Percentiles rank a stretch among this genome's conserved stretches.
These are phyloP conservation scores for Kazachstania sp. DNA, from an alignment of 1,139 yeast species.

Conservation along the genomic window DNA sequence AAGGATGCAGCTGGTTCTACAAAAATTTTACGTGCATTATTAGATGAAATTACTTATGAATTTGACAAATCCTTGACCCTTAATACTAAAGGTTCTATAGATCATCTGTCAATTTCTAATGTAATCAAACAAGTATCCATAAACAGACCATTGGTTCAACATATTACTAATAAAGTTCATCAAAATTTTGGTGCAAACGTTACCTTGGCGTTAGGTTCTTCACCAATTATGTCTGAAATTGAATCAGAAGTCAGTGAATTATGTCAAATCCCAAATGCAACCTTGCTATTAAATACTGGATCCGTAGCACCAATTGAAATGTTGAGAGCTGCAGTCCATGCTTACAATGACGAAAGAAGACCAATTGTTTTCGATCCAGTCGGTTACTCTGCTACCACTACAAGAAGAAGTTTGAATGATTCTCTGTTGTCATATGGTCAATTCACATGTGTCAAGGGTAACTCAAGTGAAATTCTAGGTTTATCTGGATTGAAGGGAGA, in stretches of 20 bases:
- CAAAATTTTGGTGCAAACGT: constrained; percentile 85
- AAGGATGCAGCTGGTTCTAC: constrained; percentile 52
- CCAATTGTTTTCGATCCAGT: constrained; percentile 86
- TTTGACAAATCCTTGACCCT: constrained; percentile 8
- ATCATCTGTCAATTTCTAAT: constrained; percentile 1
- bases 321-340: constrained; percentile 45
- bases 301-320: constrained; percentile 46
- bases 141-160: constrained; percentile 62
- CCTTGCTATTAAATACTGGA: constrained; percentile 69
- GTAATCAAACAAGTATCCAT: constrained; percentile 16
- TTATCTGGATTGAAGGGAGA: constrained; percentile 34
- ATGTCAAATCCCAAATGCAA: constrained; percentile 44
- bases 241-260: constrained; percentile 60
- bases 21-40: constrained; percentile 21
- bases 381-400: constrained; percentile 74
- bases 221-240: constrained; percentile 89
- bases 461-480: constrained; percentile 68
- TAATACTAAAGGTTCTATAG: not conserved
- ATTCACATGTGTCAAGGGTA: constrained; percentile 73
- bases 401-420: constrained; percentile 44
- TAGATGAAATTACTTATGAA: constrained; percentile 12
- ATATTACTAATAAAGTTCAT: constrained; percentile 81
- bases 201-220: constrained; percentile 76
- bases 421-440: constrained; percentile 49
- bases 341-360: constrained; percentile 48